phyloP scores from a whole-genome alignment of 495 filamentous ascomycete genomes.

The Aspergillus bertholletiae region DNA sequence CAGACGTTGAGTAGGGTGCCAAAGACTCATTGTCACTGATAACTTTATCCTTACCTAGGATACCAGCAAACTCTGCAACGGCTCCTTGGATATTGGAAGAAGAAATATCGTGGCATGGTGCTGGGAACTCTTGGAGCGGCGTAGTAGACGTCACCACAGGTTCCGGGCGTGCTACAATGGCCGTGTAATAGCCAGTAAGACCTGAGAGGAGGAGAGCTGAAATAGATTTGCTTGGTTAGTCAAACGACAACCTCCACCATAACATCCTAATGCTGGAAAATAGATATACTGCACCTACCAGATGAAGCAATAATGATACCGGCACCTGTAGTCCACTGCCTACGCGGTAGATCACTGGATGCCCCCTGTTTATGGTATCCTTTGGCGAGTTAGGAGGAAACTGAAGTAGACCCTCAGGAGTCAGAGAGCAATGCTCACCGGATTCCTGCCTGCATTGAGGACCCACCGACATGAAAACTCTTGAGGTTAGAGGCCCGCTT shows the following conservation, averaged over 20 bases:
- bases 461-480: not conserved
- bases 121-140: slow-evolving; percentile 54
- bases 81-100: slow-evolving; percentile 84
- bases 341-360: not conserved
- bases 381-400: not conserved
- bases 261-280: too few species aligned
- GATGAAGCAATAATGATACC: not conserved
- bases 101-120: slow-evolving; percentile 67
- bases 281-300: not conserved
- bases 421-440: not conserved
- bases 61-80: slow-evolving; percentile 83
- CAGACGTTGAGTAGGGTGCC: slow-evolving; percentile 69
- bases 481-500: not conserved
- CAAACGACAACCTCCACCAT: not conserved
- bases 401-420: not conserved
- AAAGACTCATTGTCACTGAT: slow-evolving; percentile 68
- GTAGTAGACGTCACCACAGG: slow-evolving; percentile 66
- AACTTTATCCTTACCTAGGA: slow-evolving; percentile 82
- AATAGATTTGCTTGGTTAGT: not conserved
- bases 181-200: slow-evolving; percentile 66
- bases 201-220: slow-evolving; percentile 57
- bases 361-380: not conserved
- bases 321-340: not conserved
- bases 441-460: not conserved
- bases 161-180: slow-evolving; percentile 54